Conservation (phyloP, 2,329 filamentous ascomycete genomes). For the Paraphoma chrysanthemicola region DNA sequence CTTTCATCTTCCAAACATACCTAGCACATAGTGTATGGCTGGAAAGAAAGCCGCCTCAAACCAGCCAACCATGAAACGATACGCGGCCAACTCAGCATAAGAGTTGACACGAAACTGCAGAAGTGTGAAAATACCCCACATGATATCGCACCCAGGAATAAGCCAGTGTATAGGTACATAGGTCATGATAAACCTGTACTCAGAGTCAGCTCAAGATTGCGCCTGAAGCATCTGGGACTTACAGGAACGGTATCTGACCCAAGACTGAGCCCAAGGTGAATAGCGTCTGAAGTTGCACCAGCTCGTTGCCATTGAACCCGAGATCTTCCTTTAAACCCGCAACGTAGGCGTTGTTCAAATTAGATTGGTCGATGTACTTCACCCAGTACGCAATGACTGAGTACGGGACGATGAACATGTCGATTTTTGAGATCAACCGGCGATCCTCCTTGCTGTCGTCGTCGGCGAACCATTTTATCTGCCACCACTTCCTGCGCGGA, state of each 20-base stretch:
- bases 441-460: constrained; percentile 58
- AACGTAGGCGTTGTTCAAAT: constrained; percentile 63
- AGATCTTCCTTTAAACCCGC: constrained; percentile 60
- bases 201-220: neutral
- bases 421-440: constrained; percentile 60
- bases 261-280: constrained; percentile 58
- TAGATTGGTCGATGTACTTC: constrained; percentile 62
- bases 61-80: constrained; percentile 61
- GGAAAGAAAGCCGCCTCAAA: constrained; percentile 55
- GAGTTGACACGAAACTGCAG: constrained; percentile 58
- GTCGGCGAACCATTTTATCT: constrained; percentile 22
- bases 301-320: constrained; percentile 57
- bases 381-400: constrained; percentile 63
- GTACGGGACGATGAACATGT: constrained; percentile 61
- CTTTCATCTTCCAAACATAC: neutral
- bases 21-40: constrained; percentile 22
- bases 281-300: constrained; percentile 61
- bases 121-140: constrained; percentile 63
- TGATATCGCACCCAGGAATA: constrained; percentile 58
- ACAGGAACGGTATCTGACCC: constrained; percentile 59
- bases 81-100: constrained; percentile 58
- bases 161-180: constrained; percentile 55
- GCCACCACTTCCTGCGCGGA: constrained; percentile 18
- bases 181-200: constrained; percentile 48
- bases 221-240: neutral